Evolutionary conservation across 371 early-diverging fungal genomes (phyloP), one percentile per base, ranked within the genome.

Genomic region (Mycotypha africana): DNA sequence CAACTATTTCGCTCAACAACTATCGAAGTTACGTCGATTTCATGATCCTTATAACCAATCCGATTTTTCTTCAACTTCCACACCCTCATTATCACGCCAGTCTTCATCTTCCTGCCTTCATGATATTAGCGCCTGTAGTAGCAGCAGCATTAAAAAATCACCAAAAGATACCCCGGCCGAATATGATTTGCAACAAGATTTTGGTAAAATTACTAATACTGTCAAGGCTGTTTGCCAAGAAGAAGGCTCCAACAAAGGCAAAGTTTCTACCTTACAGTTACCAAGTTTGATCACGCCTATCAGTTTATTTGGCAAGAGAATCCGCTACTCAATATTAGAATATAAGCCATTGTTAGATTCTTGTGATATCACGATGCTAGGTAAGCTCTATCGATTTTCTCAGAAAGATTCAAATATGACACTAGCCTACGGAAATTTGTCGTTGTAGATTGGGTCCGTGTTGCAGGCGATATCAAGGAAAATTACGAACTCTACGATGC

Each of bases 321-420:
- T 91, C 51, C 79, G 81, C 75, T 89, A 95, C 74, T 87, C 91
- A 11, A 85, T 97, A 46, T 70, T 93, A 22, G 96, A 95, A 65
- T 97, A 97, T 57, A 86, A 84, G 4, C 95, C 96, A 15, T 69
- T 98, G 32, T 70, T 97, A 45, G 92, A 92, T 56, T 95, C 96
- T 26, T 87, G 92, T 60, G 95, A 97, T 60, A 96, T 97, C 85
- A 88, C 86, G 16, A 89, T 91, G 88, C 60, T 70, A 49, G 81
- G 84, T 83, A 74, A 48, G 25, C n/a, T n/a, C n/a, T n/a, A n/a
- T n/a, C n/a, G n/a, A n/a, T n/a, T n/a, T n/a, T n/a, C n/a, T 19
- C 12, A 44, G 25, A 10, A 28, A 40, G 33, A 38, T 20, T 17
- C 7, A 19, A 39, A 24, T 19, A 34, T 38, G 26, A 22, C 3